Evolutionary conservation across 2,329 filamentous ascomycete species (phyloP).

Genomic region (Xylaria sp.): DNA sequence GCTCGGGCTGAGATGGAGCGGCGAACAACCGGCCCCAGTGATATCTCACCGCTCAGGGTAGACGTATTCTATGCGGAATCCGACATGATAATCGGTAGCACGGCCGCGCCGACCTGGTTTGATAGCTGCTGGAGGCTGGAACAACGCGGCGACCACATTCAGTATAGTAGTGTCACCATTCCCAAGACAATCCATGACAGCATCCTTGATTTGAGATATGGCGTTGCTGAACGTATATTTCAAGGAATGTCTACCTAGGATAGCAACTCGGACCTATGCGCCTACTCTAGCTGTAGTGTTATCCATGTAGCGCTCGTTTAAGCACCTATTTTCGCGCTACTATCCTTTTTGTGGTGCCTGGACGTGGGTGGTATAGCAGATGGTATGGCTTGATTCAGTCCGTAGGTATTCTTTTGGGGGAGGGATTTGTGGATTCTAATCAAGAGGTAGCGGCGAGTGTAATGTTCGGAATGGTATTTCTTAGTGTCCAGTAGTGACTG

Average conservation of each 20-base stretch:
- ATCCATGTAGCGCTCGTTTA: too few relatives aligned
- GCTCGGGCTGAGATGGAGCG: slow-evolving; percentile 23
- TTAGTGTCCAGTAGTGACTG: too few relatives aligned
- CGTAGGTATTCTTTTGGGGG: too few relatives aligned
- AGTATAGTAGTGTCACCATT: slow-evolving; percentile 25
- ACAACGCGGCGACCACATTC: slow-evolving; percentile 27
- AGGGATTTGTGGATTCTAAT: too few relatives aligned
- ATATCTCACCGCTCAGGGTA: slow-evolving; percentile 16
- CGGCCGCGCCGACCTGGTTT: slow-evolving; percentile 26
- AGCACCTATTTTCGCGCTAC: too few relatives aligned
- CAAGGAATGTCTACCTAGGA: slow-evolving; percentile 5
- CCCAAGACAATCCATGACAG: slow-evolving; percentile 30
- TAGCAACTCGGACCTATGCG: too few relatives aligned
- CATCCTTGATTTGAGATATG: slow-evolving; percentile 29
- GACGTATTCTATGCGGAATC: slow-evolving; percentile 32
- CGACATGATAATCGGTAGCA: slow-evolving; percentile 33
- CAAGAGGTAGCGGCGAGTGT: too few relatives aligned
- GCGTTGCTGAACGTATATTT: slow-evolving; percentile 28
- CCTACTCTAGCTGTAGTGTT: too few relatives aligned
- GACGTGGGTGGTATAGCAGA: too few relatives aligned
- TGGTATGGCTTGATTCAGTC: too few relatives aligned
- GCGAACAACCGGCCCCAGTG: not conserved
- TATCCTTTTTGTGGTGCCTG: too few relatives aligned
- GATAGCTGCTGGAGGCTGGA: slow-evolving; percentile 31
- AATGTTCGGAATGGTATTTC: too few relatives aligned